Evolutionary conservation across 2,329 filamentous ascomycete species (phyloP), one percentile per base, ranked within the genome.

Genomic region (Penicillium sumatraense): DNA sequence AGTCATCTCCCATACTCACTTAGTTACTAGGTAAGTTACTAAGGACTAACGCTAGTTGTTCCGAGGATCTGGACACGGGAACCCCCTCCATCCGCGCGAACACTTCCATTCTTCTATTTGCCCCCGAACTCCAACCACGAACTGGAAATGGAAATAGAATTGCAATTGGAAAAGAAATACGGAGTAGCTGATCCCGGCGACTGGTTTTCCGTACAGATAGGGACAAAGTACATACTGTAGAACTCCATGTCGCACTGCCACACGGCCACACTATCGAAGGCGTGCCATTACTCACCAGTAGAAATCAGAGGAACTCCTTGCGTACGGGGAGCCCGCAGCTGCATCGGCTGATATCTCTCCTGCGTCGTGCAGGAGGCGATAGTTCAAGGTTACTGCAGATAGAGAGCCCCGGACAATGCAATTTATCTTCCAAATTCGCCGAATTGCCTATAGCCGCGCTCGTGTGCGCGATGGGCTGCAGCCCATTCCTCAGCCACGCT

Each of bases 41-140:
- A 40, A 18, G 23, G 36, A 40, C 5, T 3, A 44, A 44, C 21
- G 23, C 40, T 44, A 44, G 40, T 49, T 33, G 23, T 53, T 54
- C 57, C 61, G 41, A 38, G 38, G 48, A 42, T 31, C 57, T 60
- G 61, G 61, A 56, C 53, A 49, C 59, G 57, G 55, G 54, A 60
- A 49, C 49, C 49, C 41, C 27, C n/a, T n/a, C 47, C 44, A 51
- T 49, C 36, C 36, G 36, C 20, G 41, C 50, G 35, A 51, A 57
- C 47, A 41, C 57, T 57, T 53, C 33, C 27, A 49, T 40, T 45
- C 42, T 21, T 20, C n/a, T n/a, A n/a, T n/a, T n/a, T n/a, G n/a
- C n/a, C n/a, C 33, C 49, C 47, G 47, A 54, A 49, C 47, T 45
- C 23, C 20, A 14, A 5, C 20, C 9, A 24, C 31, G 33, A 27